Evolutionary conservation across 768 basidiomycete genomes (phyloP), one percentile per base, ranked within the genome.

Genomic region (Suillus plorans): DNA sequence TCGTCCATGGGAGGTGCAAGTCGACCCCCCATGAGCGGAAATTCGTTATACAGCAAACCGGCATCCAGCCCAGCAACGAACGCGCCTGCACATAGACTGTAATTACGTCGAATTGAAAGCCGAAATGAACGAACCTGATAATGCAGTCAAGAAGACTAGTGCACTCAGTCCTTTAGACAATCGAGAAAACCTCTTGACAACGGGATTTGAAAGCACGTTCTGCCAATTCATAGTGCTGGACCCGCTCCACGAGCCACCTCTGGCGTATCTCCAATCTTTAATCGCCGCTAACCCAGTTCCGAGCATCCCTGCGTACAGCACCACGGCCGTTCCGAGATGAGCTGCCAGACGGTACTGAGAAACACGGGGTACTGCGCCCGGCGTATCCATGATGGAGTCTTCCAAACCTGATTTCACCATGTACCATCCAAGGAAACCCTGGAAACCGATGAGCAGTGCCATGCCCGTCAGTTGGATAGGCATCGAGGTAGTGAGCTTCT

Each of bases 51-150:
- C n/a, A 95, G 75, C 62, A 99, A 78, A 16, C 97, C 97, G 1
- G 97, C 97, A 74, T 99, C 97, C 50, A 99, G 82, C 16, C 97
- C 97, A 44, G 97, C 97, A 36, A 99, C 97, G 70, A 99, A 99
- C 5, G 97, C 97, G 60, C 97, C 97, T 97, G 73, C 1, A 61
- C 25, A 39, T 31, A 41, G 45, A 62, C 5, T 42, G n/a, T 44
- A 56, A 47, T 16, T 61, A 49, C 68, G 44, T 65, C 8, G 1
- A 13, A 25, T 37, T 18, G 57, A 16, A 31, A 45, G n/a, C 47
- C 20, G 64, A 28, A n/a, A 25, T 31, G 10, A 61, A 65, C 84
- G 10, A 72, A 95, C 95, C 95, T 52, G 97, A 98, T 31, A 98
- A 74, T 2, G 96, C 97, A 0, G 97, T 99, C 64, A 97, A 67